Evolutionary conservation across 331 rosid species (phyloP), one percentile per base, ranked within the genome.

Genomic region (Malus hybrid): DNA sequence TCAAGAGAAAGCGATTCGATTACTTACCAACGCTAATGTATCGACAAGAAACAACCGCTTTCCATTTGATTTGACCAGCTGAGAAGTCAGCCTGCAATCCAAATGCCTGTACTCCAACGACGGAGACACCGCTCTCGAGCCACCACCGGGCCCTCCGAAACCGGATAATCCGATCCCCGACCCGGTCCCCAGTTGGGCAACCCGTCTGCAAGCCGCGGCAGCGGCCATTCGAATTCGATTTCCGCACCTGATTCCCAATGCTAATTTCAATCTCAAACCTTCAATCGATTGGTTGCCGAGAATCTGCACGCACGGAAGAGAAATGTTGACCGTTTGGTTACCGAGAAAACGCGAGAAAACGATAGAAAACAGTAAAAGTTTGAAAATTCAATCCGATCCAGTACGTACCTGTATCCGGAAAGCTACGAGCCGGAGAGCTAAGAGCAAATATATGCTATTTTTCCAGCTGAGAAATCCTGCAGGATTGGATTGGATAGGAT

Each of bases 1-100:
- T 39, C 1, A 28, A 6, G 5, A 8, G 63, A 65, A 50, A 44
- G n/a, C 5, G 36, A 57, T 30, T 11, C 61, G 66, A 63, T 16
- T 26, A 20, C 75, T 80, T 79, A 89, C 98, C 66, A 94, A 90
- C 57, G 96, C 97, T 77, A 94, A 90, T 16, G 98, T 94, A 79
- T 94, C 98, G 55, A 94, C 95, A 7, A 91, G 97, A 79, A 87
- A 91, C 63, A 88, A 57, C 15, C 88, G 91, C 72, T 86, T 82
- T 73, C 96, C 93, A 55, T 86, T 91, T 10, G 97, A 63, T 82
- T 90, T 88, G 63, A 79, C 91, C 52, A 88, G 88, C 55, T 88
- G 86, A 68, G 93, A 88, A 57, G 77, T 68, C 15, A 80, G 83
- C 44, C 87, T 86, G 28, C 73, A 69, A 39, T 81, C 86, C 76